Evolutionary conservation across 805 yeast genomes (phyloP).

Genomic region (Priceomyces melissophilus): DNA sequence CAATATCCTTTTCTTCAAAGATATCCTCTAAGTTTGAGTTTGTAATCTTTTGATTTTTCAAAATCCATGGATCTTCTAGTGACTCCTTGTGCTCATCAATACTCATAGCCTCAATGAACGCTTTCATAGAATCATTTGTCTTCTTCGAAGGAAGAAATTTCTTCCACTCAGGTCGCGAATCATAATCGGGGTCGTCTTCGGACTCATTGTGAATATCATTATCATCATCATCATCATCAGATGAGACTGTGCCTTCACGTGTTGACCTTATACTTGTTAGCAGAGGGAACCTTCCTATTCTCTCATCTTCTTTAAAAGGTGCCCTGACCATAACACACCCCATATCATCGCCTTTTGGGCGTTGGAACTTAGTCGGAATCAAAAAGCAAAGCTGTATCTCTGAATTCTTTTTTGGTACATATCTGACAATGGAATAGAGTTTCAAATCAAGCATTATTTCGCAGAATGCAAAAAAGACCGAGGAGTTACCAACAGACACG

Average conservation of each 20-base stretch:
- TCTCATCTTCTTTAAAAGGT: slow-evolving; percentile 76
- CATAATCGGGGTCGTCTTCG: slow-evolving; percentile 4
- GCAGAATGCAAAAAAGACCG: slow-evolving; percentile 35
- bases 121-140: slow-evolving; percentile 27
- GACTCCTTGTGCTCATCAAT: slow-evolving; percentile 14
- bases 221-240: slow-evolving; percentile 7
- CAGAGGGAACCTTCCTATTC: slow-evolving; percentile 49
- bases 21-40: slow-evolving; percentile 8
- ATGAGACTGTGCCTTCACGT: slow-evolving; percentile 2
- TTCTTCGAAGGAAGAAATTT: slow-evolving; percentile 7
- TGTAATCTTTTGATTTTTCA: slow-evolving; percentile 12
- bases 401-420: slow-evolving; percentile 47
- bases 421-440: slow-evolving; percentile 58
- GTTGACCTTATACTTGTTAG: slow-evolving; percentile 12
- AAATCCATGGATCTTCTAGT: not conserved
- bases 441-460: slow-evolving; percentile 49
- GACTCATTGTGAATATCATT: slow-evolving; percentile 3
- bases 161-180: slow-evolving; percentile 1
- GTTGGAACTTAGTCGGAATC: slow-evolving; percentile 38
- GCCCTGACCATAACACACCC: slow-evolving; percentile 52
- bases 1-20: slow-evolving; percentile 2
- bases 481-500: slow-evolving; percentile 30
- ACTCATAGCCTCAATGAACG: slow-evolving; percentile 24
- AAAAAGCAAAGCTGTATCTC: slow-evolving; percentile 53
- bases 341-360: not conserved